phyloP scores from a whole-genome alignment of 306 rosid species.

The Prunus davidiana region DNA sequence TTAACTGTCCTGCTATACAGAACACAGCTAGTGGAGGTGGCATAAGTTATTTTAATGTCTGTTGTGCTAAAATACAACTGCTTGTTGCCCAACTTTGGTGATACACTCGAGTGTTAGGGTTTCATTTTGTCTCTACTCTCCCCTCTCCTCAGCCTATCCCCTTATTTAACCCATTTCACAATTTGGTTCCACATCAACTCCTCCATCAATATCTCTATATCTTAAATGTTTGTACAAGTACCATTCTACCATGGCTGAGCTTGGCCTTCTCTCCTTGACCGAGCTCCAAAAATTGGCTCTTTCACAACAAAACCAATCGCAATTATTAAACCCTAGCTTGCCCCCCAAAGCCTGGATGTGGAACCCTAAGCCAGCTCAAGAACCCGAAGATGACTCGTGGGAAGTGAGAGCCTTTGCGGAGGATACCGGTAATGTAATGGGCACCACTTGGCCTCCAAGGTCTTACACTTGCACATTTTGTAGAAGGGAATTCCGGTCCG shows the following conservation, averaged over 20 bases:
- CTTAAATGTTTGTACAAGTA: slow-evolving; percentile 57
- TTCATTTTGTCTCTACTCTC: slow-evolving; percentile 47
- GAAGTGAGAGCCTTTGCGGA: slow-evolving; percentile 88
- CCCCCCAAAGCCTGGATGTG: slow-evolving; percentile 48
- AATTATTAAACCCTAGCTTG: slow-evolving; percentile 43
- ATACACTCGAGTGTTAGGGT: slow-evolving; percentile 61
- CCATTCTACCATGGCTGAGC: slow-evolving; percentile 63
- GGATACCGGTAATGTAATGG: slow-evolving; percentile 75
- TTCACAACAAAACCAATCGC: slow-evolving; percentile 35
- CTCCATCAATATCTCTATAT: slow-evolving; percentile 21
- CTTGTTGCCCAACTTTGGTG: slow-evolving; percentile 50
- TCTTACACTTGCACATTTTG: slow-evolving; percentile 89
- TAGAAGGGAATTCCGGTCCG: slow-evolving; percentile 78
- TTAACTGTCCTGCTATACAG: slow-evolving; percentile 24
- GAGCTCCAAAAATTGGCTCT: slow-evolving; percentile 43
- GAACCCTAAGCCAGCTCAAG: slow-evolving; percentile 51
- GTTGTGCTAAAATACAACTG: slow-evolving; percentile 46
- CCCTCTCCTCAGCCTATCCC: slow-evolving; percentile 19
- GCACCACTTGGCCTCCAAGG: slow-evolving; percentile 93
- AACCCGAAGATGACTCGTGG: slow-evolving; percentile 77
- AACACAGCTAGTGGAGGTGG: slow-evolving; percentile 17
- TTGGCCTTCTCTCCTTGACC: slow-evolving; percentile 61
- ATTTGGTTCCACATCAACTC: slow-evolving; percentile 31
- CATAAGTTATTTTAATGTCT: slow-evolving; percentile 18
- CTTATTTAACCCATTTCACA: slow-evolving; percentile 38